A percentile compares a stretch with the other conserved stretches of the same genome.
These are phyloP conservation scores for Bacidia gigantensis DNA, from an alignment of 495 filamentous ascomycete genomes.

Conservation along the genomic window DNA sequence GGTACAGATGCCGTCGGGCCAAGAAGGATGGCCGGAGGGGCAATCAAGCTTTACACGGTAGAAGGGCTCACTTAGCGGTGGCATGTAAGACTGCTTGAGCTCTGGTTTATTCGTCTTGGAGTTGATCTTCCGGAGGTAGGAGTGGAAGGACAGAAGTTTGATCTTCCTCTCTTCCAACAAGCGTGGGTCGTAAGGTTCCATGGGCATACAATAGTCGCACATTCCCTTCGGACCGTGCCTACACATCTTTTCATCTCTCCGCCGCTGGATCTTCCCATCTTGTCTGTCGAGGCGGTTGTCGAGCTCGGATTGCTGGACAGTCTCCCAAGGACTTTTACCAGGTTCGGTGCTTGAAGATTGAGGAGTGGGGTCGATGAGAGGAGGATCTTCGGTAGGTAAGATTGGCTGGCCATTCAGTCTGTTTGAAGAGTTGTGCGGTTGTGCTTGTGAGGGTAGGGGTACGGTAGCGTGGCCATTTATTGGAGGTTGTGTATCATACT, in stretches of 20 bases:
- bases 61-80: slow-evolving; percentile 85
- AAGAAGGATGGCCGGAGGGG: slow-evolving; percentile 80
- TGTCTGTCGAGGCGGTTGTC: slow-evolving; percentile 76
- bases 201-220: slow-evolving; percentile 98
- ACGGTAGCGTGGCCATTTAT: slow-evolving; percentile 36
- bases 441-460: slow-evolving; percentile 18
- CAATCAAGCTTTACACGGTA: slow-evolving; percentile 81
- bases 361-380: slow-evolving; percentile 41
- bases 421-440: slow-evolving; percentile 33
- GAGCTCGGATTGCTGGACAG: slow-evolving; percentile 69
- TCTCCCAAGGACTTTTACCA: slow-evolving; percentile 88
- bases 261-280: slow-evolving; percentile 83
- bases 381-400: slow-evolving; percentile 49
- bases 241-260: slow-evolving; percentile 74
- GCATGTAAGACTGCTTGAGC: slow-evolving; percentile 83
- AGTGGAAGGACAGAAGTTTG: slow-evolving; percentile 95
- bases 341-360: slow-evolving; percentile 41
- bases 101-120: slow-evolving; percentile 92
- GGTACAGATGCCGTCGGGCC: slow-evolving; percentile 97
- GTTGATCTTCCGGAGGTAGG: slow-evolving; percentile 87
- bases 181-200: slow-evolving; percentile 81
- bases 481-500: slow-evolving; percentile 46
- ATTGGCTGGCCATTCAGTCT: slow-evolving; percentile 71
- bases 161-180: slow-evolving; percentile 93
- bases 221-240: slow-evolving; percentile 91